These are phyloP conservation scores for Wickerhamiella siamensis DNA, from an alignment of 805 yeast species.

Conservation along the genomic window DNA sequence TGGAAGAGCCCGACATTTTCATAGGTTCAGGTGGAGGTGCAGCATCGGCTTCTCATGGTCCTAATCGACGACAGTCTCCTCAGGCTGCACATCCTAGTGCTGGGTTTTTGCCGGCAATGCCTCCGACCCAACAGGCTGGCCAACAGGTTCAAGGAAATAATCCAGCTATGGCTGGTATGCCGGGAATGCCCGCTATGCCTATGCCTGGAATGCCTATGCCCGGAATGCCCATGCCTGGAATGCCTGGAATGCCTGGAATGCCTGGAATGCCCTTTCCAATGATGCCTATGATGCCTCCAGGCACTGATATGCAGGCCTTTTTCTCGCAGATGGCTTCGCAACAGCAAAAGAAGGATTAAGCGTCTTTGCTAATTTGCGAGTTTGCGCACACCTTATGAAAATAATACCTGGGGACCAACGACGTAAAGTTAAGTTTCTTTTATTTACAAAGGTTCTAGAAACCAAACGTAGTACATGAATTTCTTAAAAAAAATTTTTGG, in stretches of 20 bases:
- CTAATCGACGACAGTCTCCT: neutral
- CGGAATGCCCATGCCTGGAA: conserved; percentile 16
- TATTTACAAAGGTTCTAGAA: neutral
- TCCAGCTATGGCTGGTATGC: conserved; percentile 16
- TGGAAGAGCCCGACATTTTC: conserved; percentile 97
- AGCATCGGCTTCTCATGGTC: conserved; percentile 42
- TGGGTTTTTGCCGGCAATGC: neutral
- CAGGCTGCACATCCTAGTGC: neutral
- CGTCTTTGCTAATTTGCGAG: too few relatives aligned
- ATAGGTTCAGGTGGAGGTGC: conserved; percentile 89
- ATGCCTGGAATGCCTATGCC: conserved; percentile 10
- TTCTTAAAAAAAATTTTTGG: conserved; percentile 1
- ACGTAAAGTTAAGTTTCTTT: neutral
- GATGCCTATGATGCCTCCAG: conserved; percentile 23
- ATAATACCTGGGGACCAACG: too few relatives aligned
- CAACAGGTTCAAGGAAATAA: conserved; percentile 14
- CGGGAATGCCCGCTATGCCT: conserved; percentile 15
- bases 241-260: conserved; percentile 9
- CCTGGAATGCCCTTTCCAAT: conserved; percentile 10
- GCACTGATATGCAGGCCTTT: conserved; percentile 14
- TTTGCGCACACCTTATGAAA: too few relatives aligned
- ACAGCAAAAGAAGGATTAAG: conserved; percentile 6
- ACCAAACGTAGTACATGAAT: neutral
- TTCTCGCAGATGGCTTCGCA: conserved; percentile 18
- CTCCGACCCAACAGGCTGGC: too few relatives aligned